Base-by-base conservation (phyloP, 2,329 filamentous ascomycete genomes). In the Colletotrichum zoysiae region DNA sequence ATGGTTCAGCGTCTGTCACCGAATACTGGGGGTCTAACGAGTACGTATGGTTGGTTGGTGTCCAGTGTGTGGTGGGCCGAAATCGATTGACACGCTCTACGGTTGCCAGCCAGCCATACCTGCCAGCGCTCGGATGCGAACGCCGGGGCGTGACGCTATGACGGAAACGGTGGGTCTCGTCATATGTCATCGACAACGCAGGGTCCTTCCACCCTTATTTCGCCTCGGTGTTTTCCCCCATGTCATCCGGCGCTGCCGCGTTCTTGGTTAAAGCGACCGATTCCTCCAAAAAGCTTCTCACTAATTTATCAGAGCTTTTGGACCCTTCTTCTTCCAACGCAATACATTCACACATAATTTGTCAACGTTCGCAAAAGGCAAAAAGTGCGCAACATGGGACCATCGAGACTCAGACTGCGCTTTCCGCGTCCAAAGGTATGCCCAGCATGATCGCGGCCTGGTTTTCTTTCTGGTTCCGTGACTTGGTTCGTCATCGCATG, bases 351-450 rank as follows among this genome's bases (percentile, higher is more conserved):
- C 23, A 30, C 14, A 59, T n/a, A 38, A 7, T 30, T 38, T 30
- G 18, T 7, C 55, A 18, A 57, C 38, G 42, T 62, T n/a, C 23
- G 20, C 4, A 7, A 51, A 70, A 53, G 35, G 26, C 8, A 42
- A 26, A 40, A 18, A n/a, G 30, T 14, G 40, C 14, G 23, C 33
- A 57, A 42, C 1, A 74, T 74, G 73, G 66, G 59, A 35, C 40
- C 64, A n/a, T 64, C 59, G 8, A 67, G 50, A 57, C 57, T 74
- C 65, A 70, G 75, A 61, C 70, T 78, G 26, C 74, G 78, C 74
- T 64, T 80, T 59, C 78, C 79, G 26, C 76, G 78, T 9, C 79
- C 79, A 63, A 80, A 77, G 77, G 73, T 73, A 59, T 42, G 73
- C 14, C 38, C 35, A 8, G 44, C 33, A 59, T 33, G 5, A 72